phyloP scores from a whole-genome alignment of 129 eudicot species.

The Silybum marianum region DNA sequence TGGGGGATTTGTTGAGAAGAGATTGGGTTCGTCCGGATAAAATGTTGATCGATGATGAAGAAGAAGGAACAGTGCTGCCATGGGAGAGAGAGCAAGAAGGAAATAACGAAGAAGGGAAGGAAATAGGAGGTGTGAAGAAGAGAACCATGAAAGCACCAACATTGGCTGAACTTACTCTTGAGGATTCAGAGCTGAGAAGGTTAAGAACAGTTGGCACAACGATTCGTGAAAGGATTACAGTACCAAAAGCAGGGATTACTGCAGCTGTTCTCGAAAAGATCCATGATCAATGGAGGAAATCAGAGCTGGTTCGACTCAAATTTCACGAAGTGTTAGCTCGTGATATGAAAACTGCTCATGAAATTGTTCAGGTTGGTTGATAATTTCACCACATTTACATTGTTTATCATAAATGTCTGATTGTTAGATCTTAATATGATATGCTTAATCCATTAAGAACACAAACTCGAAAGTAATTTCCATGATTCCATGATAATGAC shows the following conservation, averaged over 20 bases:
- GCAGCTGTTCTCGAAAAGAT: constrained; percentile 69
- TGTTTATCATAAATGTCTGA: not conserved
- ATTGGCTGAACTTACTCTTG: constrained; percentile 84
- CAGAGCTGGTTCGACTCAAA: constrained; percentile 83
- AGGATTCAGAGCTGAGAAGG: constrained; percentile 85
- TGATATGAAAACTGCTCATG: constrained; percentile 96
- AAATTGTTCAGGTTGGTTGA: constrained; percentile 88
- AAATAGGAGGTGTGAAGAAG: constrained; percentile 40
- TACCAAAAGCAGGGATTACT: constrained; percentile 86
- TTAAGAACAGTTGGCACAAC: constrained; percentile 78
- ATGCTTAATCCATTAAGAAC: not conserved
- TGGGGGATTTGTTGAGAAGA: constrained; percentile 85
- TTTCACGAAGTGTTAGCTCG: constrained; percentile 85
- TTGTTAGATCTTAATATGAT: not conserved
- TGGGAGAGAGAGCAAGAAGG: constrained; percentile 68
- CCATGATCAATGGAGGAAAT: constrained; percentile 87
- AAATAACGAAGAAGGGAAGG: constrained; percentile 35
- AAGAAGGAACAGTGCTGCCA: constrained; percentile 58
- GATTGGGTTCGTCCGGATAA: constrained; percentile 89
- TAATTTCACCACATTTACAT: not conserved
- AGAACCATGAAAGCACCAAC: constrained; percentile 67
- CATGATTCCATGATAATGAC: constrained; percentile 23
- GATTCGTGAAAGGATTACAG: constrained; percentile 70
- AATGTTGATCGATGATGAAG: constrained; percentile 52
- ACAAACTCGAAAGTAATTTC: not conserved